phyloP scores from a whole-genome alignment of 306 rosid genomes.

The Lathyrus oleraceus region DNA sequence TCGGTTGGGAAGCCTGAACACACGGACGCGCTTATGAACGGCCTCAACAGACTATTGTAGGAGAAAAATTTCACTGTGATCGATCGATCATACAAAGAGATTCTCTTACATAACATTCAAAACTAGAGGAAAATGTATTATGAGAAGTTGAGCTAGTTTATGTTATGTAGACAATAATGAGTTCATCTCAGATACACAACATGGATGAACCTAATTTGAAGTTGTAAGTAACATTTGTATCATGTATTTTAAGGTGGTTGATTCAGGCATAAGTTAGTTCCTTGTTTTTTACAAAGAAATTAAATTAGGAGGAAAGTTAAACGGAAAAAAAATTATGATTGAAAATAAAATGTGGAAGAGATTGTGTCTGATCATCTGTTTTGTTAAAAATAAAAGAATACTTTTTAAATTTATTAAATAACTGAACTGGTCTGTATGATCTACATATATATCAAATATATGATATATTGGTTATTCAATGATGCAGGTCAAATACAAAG shows the following conservation, averaged over 20 bases:
- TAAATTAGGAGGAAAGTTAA: neutral
- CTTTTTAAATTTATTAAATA: too few relatives aligned
- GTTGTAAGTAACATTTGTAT: neutral
- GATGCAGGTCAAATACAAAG: too few relatives aligned
- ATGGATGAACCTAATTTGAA: neutral
- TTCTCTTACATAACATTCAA: neutral
- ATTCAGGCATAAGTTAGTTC: neutral
- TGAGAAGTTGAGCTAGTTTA: neutral
- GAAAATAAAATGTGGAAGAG: too few relatives aligned
- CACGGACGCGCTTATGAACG: slow-evolving; percentile 64
- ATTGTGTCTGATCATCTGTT: neutral
- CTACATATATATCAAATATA: too few relatives aligned
- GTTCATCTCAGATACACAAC: neutral
- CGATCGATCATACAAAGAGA: neutral
- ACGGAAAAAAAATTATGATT: too few relatives aligned
- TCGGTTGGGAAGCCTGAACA: slow-evolving; percentile 98
- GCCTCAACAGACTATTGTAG: slow-evolving; percentile 55
- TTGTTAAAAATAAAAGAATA: neutral
- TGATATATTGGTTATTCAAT: too few relatives aligned
- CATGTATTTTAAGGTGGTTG: neutral
- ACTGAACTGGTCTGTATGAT: too few relatives aligned
- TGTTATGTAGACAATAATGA: neutral
- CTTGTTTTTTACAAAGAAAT: neutral
- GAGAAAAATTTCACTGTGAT: slow-evolving; percentile 16
- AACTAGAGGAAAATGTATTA: neutral